Evolutionary conservation across 2,329 filamentous ascomycete species (phyloP), one percentile per base, ranked within the genome.

Genomic region (Helminthosporium solani): DNA sequence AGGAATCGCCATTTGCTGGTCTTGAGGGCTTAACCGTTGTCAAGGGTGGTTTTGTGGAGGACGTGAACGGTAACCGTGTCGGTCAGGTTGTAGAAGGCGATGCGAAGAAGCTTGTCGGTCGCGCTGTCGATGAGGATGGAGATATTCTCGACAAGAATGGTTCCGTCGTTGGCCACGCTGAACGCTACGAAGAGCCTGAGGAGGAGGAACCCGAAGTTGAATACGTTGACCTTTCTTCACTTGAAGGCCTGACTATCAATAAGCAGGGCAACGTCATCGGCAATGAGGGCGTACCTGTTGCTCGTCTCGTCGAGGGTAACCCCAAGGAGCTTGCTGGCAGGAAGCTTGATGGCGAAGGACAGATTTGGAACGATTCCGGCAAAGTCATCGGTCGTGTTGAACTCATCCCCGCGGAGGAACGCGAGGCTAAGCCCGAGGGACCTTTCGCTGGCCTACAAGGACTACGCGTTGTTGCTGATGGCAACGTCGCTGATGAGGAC

Each of bases 291-390:
- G 71, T 76, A 3, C 75, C 75, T n/a, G 67, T 81, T 50, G 86
- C 83, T 28, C 81, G 83, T 31, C 78, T 90, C 1, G 68, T 88
- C 16, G 84, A 88, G 62, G 86, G 86, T 12, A 81, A 85, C 49
- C 62, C 80, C 28, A 80, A 81, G 67, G 77, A 79, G 43, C 78
- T 89, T 33, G 71, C 82, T 8, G 86, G 86, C 21, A 82, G 81
- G 60, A 85, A 86, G 79, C 83, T 84, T 59, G 84, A 89, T 65
- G 86, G 83, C 67, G 73, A 87, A 23, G 86, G 86, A 28, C 81
- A 87, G 60, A 80, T 89, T 54, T 82, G 84, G 72, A 86, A 85
- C 62, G 86, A 89, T 64, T 80, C 78, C n/a, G 86, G 86, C 36
- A 82, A 87, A 47, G 74, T 88, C 37, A 78, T 89, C 47, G 86